Base-by-base conservation (phyloP, 768 basidiomycete genomes). In the Boletus rubroflammeus region DNA sequence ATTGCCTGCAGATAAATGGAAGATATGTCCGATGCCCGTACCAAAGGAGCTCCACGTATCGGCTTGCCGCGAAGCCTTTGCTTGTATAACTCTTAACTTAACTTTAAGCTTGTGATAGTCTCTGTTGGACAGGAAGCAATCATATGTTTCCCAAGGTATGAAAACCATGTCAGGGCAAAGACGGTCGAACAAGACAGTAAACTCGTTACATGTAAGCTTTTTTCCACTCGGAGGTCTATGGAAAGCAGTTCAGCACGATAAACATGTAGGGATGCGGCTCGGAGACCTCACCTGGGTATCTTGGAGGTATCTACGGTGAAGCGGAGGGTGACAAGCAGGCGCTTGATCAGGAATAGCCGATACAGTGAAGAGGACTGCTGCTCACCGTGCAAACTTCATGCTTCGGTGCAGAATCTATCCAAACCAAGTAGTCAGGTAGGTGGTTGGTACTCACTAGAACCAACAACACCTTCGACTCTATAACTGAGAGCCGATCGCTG, bases 101-200 rank as follows among this genome's bases (percentile, higher is more conserved):
- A 81, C 85, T 69, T 90, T 90, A 15, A 92, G 79, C 9, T 77
- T 81, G 2, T 79, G 78, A 62, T 91, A 92, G 66, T 91, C 82
- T 65, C 89, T 91, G 58, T 34, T 35, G 31, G 26, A 28, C 17
- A 28, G 40, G 42, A 45, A 42, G 23, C 3, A 41, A 52, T 29
- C 10, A 48, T 26, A 19, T 26, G 21, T 48, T 48, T 47, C 19
- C 53, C 45, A 34, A 25, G 17, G 11, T 4, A 40, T 28, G 48
- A 44, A 31, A 36, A 8, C 6, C 23, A 40, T 8, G 54, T 55
- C 26, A 59, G 56, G 5, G 13, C 3, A 35, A 23, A 21, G 19
- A 6, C 5, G 26, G 10, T 21, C 6, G 15, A 36, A 46, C n/a
- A 34, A 40, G 8, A 13, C 4, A 26, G 26, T 29, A 8, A 46